Base-by-base conservation (phyloP, 2,329 filamentous ascomycete species). In the Pseudogymnoascus sp. region DNA sequence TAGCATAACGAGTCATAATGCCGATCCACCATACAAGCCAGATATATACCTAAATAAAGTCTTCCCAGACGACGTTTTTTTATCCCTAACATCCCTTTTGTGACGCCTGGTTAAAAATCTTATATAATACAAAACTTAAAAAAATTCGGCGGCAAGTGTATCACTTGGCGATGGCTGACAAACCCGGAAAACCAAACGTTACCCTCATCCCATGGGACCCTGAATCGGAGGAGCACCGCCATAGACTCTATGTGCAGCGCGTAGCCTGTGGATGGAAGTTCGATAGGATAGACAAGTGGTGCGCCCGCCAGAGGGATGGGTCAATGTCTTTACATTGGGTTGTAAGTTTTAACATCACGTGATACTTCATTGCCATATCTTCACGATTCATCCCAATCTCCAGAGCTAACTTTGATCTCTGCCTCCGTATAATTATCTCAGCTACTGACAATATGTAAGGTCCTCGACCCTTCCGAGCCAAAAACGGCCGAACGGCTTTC, bases 161-260 rank as follows among this genome's bases (percentile, higher is more conserved):
- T 18, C 41, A 52, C 23, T 15, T 10, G 21, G 41, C 7, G 12
- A 52, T 52, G 41, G 41, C 41, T 52, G 41, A 30, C n/a, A 52
- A 52, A 18, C 5, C 55, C 18, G 30, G 4, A 35, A 13, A 34
- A 38, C 60, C 61, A 6, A 69, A 67, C 41, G 63, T 75, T n/a
- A 52, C 68, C 59, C 69, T 79, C 38, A 67, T 79, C 15, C 76
- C 76, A 5, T 79, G 74, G 74, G 76, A 80, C 61, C 67, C 73
- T 8, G 65, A 63, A 13, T 74, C 71, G 45, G 67, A 69, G 5
- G 66, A 68, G 19, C 77, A 79, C 58, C 65, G 70, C 34, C 61
- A 73, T 58, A 70, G 77, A 37, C 66, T 79, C 65, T 67, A 71
- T 37, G 68, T 74, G 19, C 77, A 79, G 65, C 73, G 77, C 12